These are phyloP conservation scores for Colletotrichum sp. DNA, from an alignment of 2,329 filamentous ascomycete species.

Conservation along the genomic window DNA sequence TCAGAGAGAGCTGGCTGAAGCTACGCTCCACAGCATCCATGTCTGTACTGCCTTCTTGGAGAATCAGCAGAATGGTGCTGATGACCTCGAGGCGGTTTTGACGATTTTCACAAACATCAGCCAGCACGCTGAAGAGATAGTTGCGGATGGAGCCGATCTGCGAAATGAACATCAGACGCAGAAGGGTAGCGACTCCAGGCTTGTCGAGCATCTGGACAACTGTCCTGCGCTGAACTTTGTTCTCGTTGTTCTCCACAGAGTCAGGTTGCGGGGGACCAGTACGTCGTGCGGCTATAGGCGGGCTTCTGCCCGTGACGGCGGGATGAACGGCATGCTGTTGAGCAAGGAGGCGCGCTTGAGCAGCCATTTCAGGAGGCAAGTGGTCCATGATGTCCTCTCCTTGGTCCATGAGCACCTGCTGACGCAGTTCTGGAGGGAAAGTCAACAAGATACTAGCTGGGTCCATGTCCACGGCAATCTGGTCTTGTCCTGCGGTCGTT, in stretches of 20 bases:
- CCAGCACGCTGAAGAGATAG: slow-evolving; percentile 85
- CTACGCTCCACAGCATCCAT: slow-evolving; percentile 93
- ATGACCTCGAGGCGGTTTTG: slow-evolving; percentile 95
- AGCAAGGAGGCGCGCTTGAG: slow-evolving; percentile 70
- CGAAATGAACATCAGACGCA: slow-evolving; percentile 98
- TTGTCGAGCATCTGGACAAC: slow-evolving; percentile 98
- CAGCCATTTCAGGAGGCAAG: slow-evolving; percentile 83
- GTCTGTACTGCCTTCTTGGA: slow-evolving; percentile 95
- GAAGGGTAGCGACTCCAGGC: slow-evolving; percentile 89
- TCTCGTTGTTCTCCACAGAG: slow-evolving; percentile 50
- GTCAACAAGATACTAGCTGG: slow-evolving; percentile 91
- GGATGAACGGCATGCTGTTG: slow-evolving; percentile 34
- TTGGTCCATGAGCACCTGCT: slow-evolving; percentile 89
- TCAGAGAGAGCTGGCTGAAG: slow-evolving; percentile 90
- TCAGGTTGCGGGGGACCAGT: slow-evolving; percentile 18
- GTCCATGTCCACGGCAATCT: slow-evolving; percentile 77
- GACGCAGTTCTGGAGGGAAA: slow-evolving; percentile 81
- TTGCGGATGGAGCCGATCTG: slow-evolving; percentile 86
- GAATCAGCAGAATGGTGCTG: slow-evolving; percentile 87
- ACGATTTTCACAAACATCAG: slow-evolving; percentile 94
- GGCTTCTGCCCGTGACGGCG: slow-evolving; percentile 33
- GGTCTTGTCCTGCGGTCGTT: slow-evolving; percentile 57
- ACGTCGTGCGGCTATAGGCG: slow-evolving; percentile 28
- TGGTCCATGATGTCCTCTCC: slow-evolving; percentile 86
- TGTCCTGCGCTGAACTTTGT: slow-evolving; percentile 76